These are phyloP conservation scores for Xylaria scruposa DNA, from an alignment of 495 filamentous ascomycete genomes.

Conservation along the genomic window DNA sequence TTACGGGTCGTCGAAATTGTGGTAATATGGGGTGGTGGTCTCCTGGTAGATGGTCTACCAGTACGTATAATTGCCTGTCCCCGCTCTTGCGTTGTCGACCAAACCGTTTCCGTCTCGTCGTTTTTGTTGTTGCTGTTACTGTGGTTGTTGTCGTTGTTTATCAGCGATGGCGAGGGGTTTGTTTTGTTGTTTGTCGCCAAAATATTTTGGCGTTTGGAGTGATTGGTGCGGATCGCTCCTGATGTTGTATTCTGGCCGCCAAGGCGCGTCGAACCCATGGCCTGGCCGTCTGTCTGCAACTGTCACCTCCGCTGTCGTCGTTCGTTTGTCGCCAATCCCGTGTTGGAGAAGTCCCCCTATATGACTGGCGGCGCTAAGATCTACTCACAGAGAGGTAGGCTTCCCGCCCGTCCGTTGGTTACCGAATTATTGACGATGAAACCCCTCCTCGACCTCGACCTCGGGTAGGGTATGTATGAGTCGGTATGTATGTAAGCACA, in stretches of 20 bases:
- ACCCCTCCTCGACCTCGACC: not conserved
- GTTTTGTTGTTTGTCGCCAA: constrained; percentile 4
- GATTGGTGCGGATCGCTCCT: constrained; percentile 1
- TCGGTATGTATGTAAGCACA: not conserved
- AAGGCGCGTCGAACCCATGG: constrained; percentile 16
- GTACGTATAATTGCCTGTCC: constrained; percentile 13
- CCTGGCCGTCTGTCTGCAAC: not conserved
- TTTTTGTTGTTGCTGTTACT: not conserved
- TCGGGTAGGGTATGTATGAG: not conserved
- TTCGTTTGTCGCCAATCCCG: not conserved
- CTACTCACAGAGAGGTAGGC: not conserved
- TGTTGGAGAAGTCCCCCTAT: not conserved
- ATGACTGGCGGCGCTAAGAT: not conserved
- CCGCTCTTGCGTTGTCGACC: constrained; percentile 17
- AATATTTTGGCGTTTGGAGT: constrained; percentile 14
- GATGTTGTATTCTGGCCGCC: constrained; percentile 19
- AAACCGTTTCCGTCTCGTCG: constrained; percentile 5
- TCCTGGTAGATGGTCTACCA: constrained; percentile 14
- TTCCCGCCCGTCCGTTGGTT: not conserved
- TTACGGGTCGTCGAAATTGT: constrained; percentile 28
- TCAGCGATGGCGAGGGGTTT: not conserved
- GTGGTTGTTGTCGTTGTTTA: not conserved
- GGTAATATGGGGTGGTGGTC: constrained; percentile 18
- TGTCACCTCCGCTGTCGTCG: not conserved
- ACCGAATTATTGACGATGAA: not conserved